Evolutionary conservation across 2,329 filamentous ascomycete genomes (phyloP).

Genomic region (Raffaelea deltoideospora): DNA sequence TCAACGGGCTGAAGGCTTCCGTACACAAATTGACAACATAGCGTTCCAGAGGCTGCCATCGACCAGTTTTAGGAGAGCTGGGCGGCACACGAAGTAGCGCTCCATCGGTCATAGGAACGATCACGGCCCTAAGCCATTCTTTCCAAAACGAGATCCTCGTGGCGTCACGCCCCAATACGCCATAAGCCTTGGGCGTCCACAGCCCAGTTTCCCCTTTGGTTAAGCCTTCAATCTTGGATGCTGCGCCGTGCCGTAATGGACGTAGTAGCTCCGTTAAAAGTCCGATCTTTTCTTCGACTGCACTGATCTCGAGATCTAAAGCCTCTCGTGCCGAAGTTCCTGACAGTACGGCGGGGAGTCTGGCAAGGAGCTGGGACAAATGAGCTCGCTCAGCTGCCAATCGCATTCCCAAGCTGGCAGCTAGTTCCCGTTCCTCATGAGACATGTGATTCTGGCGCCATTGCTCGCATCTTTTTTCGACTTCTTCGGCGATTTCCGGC

Average conservation of each 20-base stretch:
- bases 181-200: constrained; percentile 90
- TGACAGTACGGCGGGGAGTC: constrained; percentile 65
- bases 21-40: constrained; percentile 96
- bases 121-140: constrained; percentile 85
- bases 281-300: constrained; percentile 91
- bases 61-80: constrained; percentile 77
- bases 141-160: constrained; percentile 91
- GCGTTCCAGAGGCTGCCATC: constrained; percentile 91
- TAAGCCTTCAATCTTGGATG: constrained; percentile 91
- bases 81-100: constrained; percentile 67
- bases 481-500: constrained; percentile 63
- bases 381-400: constrained; percentile 79
- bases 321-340: constrained; percentile 68
- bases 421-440: constrained; percentile 77
- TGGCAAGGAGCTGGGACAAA: constrained; percentile 72
- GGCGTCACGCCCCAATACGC: constrained; percentile 73
- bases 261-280: constrained; percentile 93
- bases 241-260: constrained; percentile 82
- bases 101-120: constrained; percentile 93
- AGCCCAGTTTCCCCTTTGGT: constrained; percentile 91
- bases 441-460: constrained; percentile 83
- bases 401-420: constrained; percentile 77
- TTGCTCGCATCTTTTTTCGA: constrained; percentile 69
- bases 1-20: constrained; percentile 81
- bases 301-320: constrained; percentile 86